Evolutionary conservation across 1,284 basidiomycete species (phyloP), one percentile per base, ranked within the genome.

Genomic region (Clitocybe nebularis): DNA sequence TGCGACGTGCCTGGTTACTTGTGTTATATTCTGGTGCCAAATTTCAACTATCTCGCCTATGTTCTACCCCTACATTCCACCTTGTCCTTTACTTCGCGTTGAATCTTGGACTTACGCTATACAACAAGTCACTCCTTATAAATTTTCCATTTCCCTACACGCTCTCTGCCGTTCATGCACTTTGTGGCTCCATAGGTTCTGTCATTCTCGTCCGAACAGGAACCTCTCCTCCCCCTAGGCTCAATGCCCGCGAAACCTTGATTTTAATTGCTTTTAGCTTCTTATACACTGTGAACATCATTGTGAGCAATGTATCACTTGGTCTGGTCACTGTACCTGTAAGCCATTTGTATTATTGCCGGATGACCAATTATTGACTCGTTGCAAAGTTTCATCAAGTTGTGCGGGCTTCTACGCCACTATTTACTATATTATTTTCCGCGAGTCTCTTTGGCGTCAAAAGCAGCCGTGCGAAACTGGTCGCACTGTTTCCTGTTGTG

Each of bases 121-220:
- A 91, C 68, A 96, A 96, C 77, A 96, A 97, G 66, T 72, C 80
- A 30, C 84, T 96, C 7, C 78, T 96, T 45, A 82, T 89, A 41
- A 78, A 76, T 43, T 96, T 96, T 61, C 93, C 93, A 0, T 96
- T 91, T 58, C 93, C 93, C 3, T 96, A 94, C 68, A 88, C 88
- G 1, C 74, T 94, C 22, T 93, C 91, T 1, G 89, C 90, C 3
- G 53, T 93, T 1, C 92, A 93, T 57, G 83, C 90, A 0, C 65
- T 93, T n/a, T 90, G 81, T 40, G 89, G 89, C 0, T 77, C 81
- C 23, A 63, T 89, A 10, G 93, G 93, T n/a, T 84, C 84, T n/a
- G 75, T 75, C 48, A 47, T 84, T 21, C 74, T 91, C 2, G 68
- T 84, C 20, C 72, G 77, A 16, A 42, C 43, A 9, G 48, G 47